These are phyloP conservation scores for Terana coerulea DNA, from an alignment of 768 basidiomycete genomes.

Conservation along the genomic window DNA sequence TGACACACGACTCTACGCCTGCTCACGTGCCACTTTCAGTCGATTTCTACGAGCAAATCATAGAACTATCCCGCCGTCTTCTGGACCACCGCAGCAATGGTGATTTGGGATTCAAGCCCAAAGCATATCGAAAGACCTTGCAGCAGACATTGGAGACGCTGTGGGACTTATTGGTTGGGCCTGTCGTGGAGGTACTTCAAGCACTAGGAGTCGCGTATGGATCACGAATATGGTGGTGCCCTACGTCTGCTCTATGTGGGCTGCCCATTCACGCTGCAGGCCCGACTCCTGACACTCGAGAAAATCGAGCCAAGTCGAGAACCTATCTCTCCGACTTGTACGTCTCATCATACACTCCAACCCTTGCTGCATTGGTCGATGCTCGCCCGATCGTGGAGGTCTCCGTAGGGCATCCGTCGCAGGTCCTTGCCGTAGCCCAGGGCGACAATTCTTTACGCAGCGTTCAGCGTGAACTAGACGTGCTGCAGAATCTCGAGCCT, in stretches of 20 bases:
- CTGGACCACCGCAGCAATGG: not conserved
- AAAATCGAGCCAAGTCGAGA: not conserved
- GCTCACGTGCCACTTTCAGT: slow-evolving; percentile 6
- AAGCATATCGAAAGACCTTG: not conserved
- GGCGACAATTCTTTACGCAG: not conserved
- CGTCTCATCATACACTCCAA: slow-evolving; percentile 29
- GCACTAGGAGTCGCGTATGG: not conserved
- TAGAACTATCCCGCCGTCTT: no score
- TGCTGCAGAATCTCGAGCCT: no score
- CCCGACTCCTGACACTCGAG: slow-evolving; percentile 19
- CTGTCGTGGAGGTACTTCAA: not conserved
- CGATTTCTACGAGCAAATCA: not conserved
- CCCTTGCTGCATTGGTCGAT: slow-evolving; percentile 19
- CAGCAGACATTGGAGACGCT: not conserved
- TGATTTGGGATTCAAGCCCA: not conserved
- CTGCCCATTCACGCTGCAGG: slow-evolving; percentile 34
- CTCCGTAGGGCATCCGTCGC: not conserved
- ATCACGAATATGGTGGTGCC: slow-evolving; percentile 24
- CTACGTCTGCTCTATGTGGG: slow-evolving; percentile 26
- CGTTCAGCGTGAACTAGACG: not conserved
- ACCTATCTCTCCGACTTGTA: slow-evolving; percentile 15
- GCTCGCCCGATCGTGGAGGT: not conserved
- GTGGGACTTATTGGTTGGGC: not conserved
- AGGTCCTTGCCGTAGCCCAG: not conserved
- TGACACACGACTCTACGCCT: slow-evolving; percentile 7